These are phyloP conservation scores for Lachnellula willkommii DNA, from an alignment of 2,329 filamentous ascomycete genomes.

Conservation along the genomic window DNA sequence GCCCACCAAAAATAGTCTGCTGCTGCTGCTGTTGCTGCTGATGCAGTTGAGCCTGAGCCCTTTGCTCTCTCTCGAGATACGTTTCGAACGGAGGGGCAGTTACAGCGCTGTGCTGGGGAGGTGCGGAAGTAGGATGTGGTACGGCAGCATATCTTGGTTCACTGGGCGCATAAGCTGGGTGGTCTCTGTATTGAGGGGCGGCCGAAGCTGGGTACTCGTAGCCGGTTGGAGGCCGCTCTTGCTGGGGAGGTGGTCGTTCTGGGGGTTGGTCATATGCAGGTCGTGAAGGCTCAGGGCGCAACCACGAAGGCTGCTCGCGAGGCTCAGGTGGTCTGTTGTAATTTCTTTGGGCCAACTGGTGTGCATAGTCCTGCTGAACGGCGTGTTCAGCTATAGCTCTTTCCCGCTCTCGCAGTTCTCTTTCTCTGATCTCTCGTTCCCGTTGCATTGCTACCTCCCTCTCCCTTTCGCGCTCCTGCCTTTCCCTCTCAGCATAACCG, in stretches of 20 bases:
- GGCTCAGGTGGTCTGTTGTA: slow-evolving; percentile 26
- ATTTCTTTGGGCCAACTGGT: slow-evolving; percentile 26
- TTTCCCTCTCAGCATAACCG: slow-evolving; percentile 49
- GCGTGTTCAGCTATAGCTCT: slow-evolving; percentile 6
- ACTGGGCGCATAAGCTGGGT: slow-evolving; percentile 23
- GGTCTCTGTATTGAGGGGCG: slow-evolving; percentile 23
- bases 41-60: slow-evolving; percentile 33
- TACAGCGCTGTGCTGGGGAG: slow-evolving; percentile 29
- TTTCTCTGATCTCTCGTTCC: slow-evolving; percentile 25
- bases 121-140: slow-evolving; percentile 30
- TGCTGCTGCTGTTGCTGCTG: slow-evolving; percentile 36
- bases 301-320: slow-evolving; percentile 27
- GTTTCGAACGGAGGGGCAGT: slow-evolving; percentile 31
- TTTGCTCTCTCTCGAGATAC: slow-evolving; percentile 27
- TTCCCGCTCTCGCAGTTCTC: slow-evolving; percentile 20
- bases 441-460: slow-evolving; percentile 9
- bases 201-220: slow-evolving; percentile 26
- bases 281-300: slow-evolving; percentile 23
- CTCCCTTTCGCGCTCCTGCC: slow-evolving; percentile 22
- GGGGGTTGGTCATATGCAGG: slow-evolving; percentile 15
- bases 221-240: slow-evolving; percentile 10
- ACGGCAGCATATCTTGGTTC: slow-evolving; percentile 32
- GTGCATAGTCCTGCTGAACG: slow-evolving; percentile 20
- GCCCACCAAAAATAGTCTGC: slow-evolving; percentile 31
- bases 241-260: slow-evolving; percentile 11